These are phyloP conservation scores for Hamamelis virginiana DNA, from an alignment of 164 flowering plant genomes.

Conservation along the genomic window DNA sequence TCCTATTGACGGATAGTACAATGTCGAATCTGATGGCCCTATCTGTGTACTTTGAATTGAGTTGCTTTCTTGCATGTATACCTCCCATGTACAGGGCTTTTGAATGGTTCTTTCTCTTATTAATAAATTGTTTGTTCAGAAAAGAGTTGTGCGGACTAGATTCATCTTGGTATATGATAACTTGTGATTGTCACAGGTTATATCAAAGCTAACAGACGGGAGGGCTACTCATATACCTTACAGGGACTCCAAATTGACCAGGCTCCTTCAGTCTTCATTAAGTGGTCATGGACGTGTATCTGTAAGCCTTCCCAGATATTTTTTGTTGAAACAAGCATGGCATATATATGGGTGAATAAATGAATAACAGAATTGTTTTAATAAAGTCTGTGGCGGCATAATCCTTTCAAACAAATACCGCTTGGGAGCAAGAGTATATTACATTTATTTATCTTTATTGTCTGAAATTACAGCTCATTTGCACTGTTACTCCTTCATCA, in stretches of 20 bases:
- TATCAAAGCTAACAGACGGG: constrained; percentile 90
- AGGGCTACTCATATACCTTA: constrained; percentile 87
- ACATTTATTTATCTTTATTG: constrained; percentile 5
- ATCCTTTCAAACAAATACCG: not conserved
- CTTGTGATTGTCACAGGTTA: constrained; percentile 55
- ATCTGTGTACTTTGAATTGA: no score
- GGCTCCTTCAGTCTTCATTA: constrained; percentile 93
- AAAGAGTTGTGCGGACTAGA: not conserved
- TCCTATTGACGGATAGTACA: no score
- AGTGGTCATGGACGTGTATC: constrained; percentile 98
- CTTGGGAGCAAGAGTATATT: not conserved
- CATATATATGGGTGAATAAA: not conserved
- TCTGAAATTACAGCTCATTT: constrained; percentile 68
- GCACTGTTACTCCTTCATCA: constrained; percentile 95
- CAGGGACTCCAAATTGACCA: constrained; percentile 91
- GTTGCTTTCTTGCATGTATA: no score
- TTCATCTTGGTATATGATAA: not conserved
- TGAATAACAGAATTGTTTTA: not conserved
- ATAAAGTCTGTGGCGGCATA: not conserved
- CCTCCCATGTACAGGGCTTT: no score
- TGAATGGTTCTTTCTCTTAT: no score
- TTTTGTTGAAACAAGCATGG: not conserved
- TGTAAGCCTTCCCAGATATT: constrained; percentile 45
- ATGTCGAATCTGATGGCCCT: no score
- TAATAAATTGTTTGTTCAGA: no score